Evolutionary conservation across 768 basidiomycete genomes (phyloP).

Genomic region (Hericium coralloides): DNA sequence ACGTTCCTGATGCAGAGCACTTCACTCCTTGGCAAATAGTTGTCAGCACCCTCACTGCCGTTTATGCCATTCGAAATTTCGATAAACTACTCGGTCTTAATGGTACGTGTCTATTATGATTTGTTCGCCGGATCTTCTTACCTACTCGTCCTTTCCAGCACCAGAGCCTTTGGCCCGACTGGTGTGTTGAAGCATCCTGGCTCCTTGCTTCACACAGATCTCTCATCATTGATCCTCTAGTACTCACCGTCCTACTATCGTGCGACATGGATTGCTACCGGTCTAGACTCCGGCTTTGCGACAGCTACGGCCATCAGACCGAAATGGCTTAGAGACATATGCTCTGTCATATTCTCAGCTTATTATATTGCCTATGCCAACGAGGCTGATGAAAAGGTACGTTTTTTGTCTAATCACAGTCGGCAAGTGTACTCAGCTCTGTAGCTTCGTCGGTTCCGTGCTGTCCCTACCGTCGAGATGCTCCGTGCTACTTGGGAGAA

Average conservation of each 20-base stretch:
- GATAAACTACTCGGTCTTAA: constrained; percentile 80
- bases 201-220: neutral
- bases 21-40: constrained; percentile 98
- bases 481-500: constrained; percentile 96
- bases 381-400: constrained; percentile 95
- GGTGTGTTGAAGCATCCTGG: constrained; percentile 34
- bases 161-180: constrained; percentile 89
- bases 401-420: constrained; percentile 8
- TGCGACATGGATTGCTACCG: constrained; percentile 90
- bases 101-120: constrained; percentile 39
- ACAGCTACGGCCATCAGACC: constrained; percentile 90
- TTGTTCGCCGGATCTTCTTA: constrained; percentile 1
- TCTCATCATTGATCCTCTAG: constrained; percentile 28
- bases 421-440: neutral
- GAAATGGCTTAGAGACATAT: constrained; percentile 85
- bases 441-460: constrained; percentile 85
- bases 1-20: constrained; percentile 32
- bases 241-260: constrained; percentile 92
- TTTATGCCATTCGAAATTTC: constrained; percentile 79
- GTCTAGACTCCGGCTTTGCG: constrained; percentile 95
- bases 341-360: constrained; percentile 72
- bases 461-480: constrained; percentile 94
- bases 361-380: constrained; percentile 89
- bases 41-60: constrained; percentile 70
- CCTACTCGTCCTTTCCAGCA: constrained; percentile 36